phyloP scores from a whole-genome alignment of 2,329 filamentous ascomycete species.

The Sordariomycetes sp. region DNA sequence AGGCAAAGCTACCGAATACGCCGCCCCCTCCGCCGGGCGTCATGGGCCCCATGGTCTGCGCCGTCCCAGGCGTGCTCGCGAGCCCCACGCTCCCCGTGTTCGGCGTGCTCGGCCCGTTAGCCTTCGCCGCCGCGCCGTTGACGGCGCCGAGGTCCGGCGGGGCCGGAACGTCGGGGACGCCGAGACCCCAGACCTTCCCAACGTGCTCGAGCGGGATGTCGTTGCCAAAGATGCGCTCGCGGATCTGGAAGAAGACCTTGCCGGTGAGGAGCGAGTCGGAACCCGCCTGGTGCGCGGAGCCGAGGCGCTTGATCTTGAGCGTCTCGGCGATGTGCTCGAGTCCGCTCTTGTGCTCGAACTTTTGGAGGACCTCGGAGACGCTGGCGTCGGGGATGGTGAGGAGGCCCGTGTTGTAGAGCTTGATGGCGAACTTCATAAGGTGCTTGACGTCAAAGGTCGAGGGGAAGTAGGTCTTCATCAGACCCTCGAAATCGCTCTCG shows the following conservation, averaged over 20 bases:
- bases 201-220: slow-evolving; percentile 69
- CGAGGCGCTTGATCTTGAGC: slow-evolving; percentile 78
- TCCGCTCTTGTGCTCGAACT: slow-evolving; percentile 80
- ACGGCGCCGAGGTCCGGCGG: slow-evolving; percentile 18
- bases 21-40: slow-evolving; percentile 66
- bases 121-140: slow-evolving; percentile 16
- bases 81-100: slow-evolving; percentile 48
- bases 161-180: slow-evolving; percentile 42
- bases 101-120: slow-evolving; percentile 50
- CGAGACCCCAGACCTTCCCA: slow-evolving; percentile 88
- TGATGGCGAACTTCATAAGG: slow-evolving; percentile 80
- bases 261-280: slow-evolving; percentile 90
- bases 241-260: slow-evolving; percentile 88
- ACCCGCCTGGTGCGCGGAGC: slow-evolving; percentile 81
- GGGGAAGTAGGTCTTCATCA: slow-evolving; percentile 88
- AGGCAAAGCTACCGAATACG: slow-evolving; percentile 62
- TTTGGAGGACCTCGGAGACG: slow-evolving; percentile 63
- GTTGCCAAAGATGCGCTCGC: slow-evolving; percentile 75
- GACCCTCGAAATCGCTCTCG: slow-evolving; percentile 76
- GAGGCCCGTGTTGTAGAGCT: slow-evolving; percentile 50
- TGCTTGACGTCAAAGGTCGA: slow-evolving; percentile 94
- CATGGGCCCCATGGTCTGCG: slow-evolving; percentile 51
- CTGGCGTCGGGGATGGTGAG: slow-evolving; percentile 49
- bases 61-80: slow-evolving; percentile 29
- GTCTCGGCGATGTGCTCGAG: slow-evolving; percentile 90